A percentile compares a stretch with the other conserved stretches of the same genome.
Conservation (phyloP, 2,329 filamentous ascomycete species). For the Myriosclerotinia scirpicola region DNA sequence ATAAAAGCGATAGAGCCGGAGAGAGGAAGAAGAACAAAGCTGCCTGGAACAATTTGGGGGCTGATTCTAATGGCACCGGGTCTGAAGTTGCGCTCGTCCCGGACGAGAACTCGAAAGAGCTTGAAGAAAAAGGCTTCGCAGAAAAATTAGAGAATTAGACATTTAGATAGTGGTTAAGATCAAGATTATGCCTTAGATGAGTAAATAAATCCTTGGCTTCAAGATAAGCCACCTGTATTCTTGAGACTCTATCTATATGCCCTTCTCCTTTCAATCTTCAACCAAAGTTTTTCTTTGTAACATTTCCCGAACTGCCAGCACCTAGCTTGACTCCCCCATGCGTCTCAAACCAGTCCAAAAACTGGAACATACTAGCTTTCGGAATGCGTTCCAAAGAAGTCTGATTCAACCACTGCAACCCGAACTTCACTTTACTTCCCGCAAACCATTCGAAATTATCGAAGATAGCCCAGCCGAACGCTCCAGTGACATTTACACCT, state of each 20-base stretch:
- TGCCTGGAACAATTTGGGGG: conserved; percentile 56
- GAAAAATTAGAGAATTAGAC: conserved; percentile 40
- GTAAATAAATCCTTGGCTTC: neutral
- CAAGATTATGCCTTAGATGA: neutral
- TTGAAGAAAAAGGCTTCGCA: conserved; percentile 59
- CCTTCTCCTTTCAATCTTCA: neutral
- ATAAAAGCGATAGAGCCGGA: conserved; percentile 63
- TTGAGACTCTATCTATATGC: neutral
- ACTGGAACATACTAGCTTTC: conserved; percentile 39
- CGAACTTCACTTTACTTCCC: conserved; percentile 33
- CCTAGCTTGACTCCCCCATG: conserved; percentile 29
- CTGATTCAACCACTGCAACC: conserved; percentile 42
- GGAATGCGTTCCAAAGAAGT: conserved; percentile 37
- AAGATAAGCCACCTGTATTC: neutral
- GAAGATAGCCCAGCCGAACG: conserved; percentile 85
- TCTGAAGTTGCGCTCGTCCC: conserved; percentile 45
- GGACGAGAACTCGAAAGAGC: conserved; percentile 50
- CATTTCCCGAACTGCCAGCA: conserved; percentile 6
- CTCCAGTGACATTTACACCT: conserved; percentile 72
- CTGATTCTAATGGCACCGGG: conserved; percentile 28
- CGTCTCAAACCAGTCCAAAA: conserved; percentile 36
- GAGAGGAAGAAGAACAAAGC: conserved; percentile 67
- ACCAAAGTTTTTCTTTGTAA: conserved; percentile 9
- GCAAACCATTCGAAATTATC: conserved; percentile 54
- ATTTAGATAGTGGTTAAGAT: neutral